Percentiles rank a stretch among this genome's conserved stretches.
Evolutionary conservation across 768 basidiomycete species (phyloP).

Genomic region (Lyophyllum semitale): DNA sequence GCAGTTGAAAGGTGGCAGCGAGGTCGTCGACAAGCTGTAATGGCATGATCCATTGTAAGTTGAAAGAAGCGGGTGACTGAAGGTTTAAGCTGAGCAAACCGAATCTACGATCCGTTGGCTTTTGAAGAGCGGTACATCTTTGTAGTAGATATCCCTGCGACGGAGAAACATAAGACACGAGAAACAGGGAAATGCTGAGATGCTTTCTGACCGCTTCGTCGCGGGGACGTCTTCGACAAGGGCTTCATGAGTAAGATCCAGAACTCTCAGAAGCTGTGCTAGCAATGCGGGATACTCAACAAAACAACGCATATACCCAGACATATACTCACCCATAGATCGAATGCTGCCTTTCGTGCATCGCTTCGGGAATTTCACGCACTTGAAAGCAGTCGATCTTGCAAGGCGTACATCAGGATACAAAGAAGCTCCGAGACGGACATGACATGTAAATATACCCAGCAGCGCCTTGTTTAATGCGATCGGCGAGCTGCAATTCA

Average conservation of each 20-base stretch:
- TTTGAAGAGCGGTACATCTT: slow-evolving; percentile 77
- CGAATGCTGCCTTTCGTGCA: slow-evolving; percentile 36
- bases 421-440: neutral
- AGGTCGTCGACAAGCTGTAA: slow-evolving; percentile 84
- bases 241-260: slow-evolving; percentile 73
- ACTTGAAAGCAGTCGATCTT: slow-evolving; percentile 16
- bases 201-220: slow-evolving; percentile 59
- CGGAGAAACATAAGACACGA: slow-evolving; percentile 7
- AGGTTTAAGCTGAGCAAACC: slow-evolving; percentile 47
- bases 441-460: slow-evolving; percentile 22
- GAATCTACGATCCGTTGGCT: slow-evolving; percentile 78
- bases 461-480: slow-evolving; percentile 27
- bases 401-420: slow-evolving; percentile 9
- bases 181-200: neutral
- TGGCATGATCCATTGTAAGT: neutral
- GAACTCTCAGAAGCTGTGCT: slow-evolving; percentile 72
- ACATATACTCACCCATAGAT: slow-evolving; percentile 37
- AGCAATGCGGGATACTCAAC: neutral
- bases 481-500: slow-evolving; percentile 35
- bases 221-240: slow-evolving; percentile 51
- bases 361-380: slow-evolving; percentile 37
- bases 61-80: neutral
- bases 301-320: slow-evolving; percentile 3
- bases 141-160: slow-evolving; percentile 84
- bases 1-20: slow-evolving; percentile 76